Evolutionary conservation across 306 rosid species (phyloP).

Genomic region (Cucurbita argyrosperma): DNA sequence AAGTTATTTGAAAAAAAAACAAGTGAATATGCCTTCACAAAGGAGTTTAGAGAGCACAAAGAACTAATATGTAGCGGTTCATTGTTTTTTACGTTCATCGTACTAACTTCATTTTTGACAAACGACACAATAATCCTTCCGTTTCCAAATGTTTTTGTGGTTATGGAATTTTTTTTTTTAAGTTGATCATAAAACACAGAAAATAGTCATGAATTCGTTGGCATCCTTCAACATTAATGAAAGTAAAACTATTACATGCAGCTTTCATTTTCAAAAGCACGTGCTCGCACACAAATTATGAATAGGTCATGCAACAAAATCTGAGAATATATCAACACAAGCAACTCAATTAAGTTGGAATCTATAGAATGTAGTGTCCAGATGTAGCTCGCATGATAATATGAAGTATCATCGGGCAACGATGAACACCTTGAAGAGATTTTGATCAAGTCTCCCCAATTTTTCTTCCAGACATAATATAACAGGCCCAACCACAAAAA

Average conservation of each 20-base stretch:
- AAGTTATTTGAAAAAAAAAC: background rate
- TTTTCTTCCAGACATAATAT: background rate
- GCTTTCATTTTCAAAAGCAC: background rate
- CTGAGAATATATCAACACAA: background rate
- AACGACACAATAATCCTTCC: background rate
- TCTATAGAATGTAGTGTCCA: conserved; percentile 14
- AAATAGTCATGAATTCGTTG: background rate
- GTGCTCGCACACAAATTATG: background rate
- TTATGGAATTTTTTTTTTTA: background rate
- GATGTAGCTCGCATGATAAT: conserved; percentile 41
- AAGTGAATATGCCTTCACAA: background rate
- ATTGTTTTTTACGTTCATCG: background rate
- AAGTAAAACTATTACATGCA: background rate
- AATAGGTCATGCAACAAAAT: background rate
- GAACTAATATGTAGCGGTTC: too few species aligned
- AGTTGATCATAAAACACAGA: background rate
- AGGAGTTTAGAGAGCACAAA: too few species aligned
- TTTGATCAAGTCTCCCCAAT: background rate
- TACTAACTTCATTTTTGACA: background rate
- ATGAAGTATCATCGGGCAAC: conserved; percentile 25
- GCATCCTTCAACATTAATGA: too few species aligned
- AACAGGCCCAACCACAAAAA: background rate
- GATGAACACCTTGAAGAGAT: conserved; percentile 31
- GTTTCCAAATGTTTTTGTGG: background rate
- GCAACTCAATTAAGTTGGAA: background rate